A percentile compares a stretch with the other conserved stretches of the same genome.
phyloP scores from a whole-genome alignment of 768 basidiomycete genomes.

The Calocybe gangraenosa region DNA sequence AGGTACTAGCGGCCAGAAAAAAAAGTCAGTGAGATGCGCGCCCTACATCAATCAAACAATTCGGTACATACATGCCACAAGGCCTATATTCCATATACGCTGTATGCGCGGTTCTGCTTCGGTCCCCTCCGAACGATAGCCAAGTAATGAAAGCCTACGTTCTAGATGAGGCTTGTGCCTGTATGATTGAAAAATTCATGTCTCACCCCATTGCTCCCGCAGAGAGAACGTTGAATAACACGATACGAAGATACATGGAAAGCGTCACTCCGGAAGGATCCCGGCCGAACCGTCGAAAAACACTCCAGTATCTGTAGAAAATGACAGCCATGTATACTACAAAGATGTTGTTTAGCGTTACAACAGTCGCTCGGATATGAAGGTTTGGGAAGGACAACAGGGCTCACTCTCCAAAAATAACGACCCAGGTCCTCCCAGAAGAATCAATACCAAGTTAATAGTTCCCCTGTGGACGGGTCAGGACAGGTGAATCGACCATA shows the following conservation, averaged over 20 bases:
- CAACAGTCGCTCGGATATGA: background rate
- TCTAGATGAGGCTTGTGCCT: too few species aligned
- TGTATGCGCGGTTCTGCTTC: too few species aligned
- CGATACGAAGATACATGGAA: background rate
- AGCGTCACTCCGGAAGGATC: background rate
- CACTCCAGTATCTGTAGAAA: background rate
- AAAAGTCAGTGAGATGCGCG: too few species aligned
- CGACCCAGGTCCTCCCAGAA: background rate
- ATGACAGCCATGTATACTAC: background rate
- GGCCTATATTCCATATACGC: too few species aligned
- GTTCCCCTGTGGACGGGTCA: background rate
- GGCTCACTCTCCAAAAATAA: background rate
- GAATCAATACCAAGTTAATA: background rate
- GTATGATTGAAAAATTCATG: too few species aligned
- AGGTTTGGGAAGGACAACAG: background rate
- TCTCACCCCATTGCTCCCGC: too few species aligned
- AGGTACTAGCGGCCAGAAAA: too few species aligned
- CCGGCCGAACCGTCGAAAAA: background rate
- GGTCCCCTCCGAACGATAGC: too few species aligned
- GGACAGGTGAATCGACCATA: background rate
- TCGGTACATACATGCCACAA: too few species aligned
- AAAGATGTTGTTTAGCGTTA: background rate
- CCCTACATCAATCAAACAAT: too few species aligned
- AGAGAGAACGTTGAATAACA: too few species aligned
- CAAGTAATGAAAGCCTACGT: too few species aligned